Percentiles rank a stretch among this genome's conserved stretches.
Conservation (phyloP, 2,329 filamentous ascomycete genomes). For the Furcasterigmium sp. region DNA sequence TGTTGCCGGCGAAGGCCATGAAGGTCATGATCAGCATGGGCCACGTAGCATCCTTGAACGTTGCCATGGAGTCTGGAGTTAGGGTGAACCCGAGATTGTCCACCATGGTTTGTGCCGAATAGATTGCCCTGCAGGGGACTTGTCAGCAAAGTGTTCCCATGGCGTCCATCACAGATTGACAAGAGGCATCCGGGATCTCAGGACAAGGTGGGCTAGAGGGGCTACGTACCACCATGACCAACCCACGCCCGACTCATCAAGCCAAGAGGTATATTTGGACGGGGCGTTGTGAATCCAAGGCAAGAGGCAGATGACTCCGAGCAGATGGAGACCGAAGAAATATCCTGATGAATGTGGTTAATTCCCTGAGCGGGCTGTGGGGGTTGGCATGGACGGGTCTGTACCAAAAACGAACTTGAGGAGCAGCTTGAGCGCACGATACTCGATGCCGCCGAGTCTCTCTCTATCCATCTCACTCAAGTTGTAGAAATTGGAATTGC, state of each 20-base stretch:
- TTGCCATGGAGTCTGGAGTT: conserved; percentile 48
- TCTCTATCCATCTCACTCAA: conserved; percentile 33
- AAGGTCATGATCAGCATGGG: conserved; percentile 41
- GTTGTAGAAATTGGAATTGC: conserved; percentile 40
- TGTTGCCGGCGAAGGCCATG: conserved; percentile 47
- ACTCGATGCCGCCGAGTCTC: conserved; percentile 44
- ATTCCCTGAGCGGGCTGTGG: too few species aligned
- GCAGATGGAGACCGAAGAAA: conserved; percentile 36
- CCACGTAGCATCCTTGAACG: conserved; percentile 36
- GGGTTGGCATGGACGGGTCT: neutral
- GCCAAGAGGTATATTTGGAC: conserved; percentile 32
- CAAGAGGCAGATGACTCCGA: conserved; percentile 42
- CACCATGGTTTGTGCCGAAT: conserved; percentile 44
- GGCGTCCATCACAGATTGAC: too few species aligned
- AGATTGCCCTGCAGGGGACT: conserved; percentile 28
- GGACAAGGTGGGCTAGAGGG: too few species aligned
- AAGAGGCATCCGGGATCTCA: too few species aligned
- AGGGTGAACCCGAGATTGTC: conserved; percentile 49
- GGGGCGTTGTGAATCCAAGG: conserved; percentile 38
- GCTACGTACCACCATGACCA: conserved; percentile 36
- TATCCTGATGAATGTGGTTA: conserved; percentile 27
- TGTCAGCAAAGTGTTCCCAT: too few species aligned
- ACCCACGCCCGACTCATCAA: conserved; percentile 30
- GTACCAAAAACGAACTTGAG: conserved; percentile 38
- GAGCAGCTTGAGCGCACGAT: conserved; percentile 41